Evolutionary conservation across 2,329 filamentous ascomycete genomes (phyloP).

Genomic region (Ophiostoma montium): DNA sequence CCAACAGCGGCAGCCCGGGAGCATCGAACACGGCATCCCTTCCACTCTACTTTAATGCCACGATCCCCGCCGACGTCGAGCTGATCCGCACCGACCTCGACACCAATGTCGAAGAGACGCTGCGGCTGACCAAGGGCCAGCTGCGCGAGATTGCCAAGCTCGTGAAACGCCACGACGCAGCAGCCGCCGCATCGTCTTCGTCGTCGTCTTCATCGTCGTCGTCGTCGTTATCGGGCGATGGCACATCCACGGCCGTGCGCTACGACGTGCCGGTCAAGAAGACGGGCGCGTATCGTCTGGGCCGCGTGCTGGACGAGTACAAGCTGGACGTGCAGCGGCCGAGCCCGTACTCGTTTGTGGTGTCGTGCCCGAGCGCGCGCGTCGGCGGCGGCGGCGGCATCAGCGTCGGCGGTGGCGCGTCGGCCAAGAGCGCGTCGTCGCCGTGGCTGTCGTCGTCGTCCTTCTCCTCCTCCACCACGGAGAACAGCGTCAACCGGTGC

Average conservation of each 20-base stretch:
- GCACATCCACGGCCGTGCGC: constrained; percentile 41
- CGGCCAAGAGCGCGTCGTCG: constrained; percentile 18
- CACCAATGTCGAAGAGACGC: constrained; percentile 63
- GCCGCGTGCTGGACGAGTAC: constrained; percentile 79
- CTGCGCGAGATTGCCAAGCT: constrained; percentile 61
- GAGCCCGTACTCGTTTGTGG: constrained; percentile 66
- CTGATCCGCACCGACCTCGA: constrained; percentile 71
- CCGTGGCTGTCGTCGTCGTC: constrained; percentile 33
- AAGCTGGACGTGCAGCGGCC: constrained; percentile 80
- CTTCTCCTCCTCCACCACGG: constrained; percentile 26
- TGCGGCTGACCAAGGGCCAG: constrained; percentile 61
- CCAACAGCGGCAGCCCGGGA: constrained; percentile 35
- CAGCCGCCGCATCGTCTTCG: too few species aligned
- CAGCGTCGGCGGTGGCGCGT: neutral
- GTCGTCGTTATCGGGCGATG: constrained; percentile 32
- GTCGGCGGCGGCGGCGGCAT: constrained; percentile 36
- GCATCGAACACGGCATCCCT: constrained; percentile 29
- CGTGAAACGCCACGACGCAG: constrained; percentile 33
- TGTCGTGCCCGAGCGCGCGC: constrained; percentile 67
- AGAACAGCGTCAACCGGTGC: constrained; percentile 44
- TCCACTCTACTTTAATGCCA: constrained; percentile 89
- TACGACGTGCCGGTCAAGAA: constrained; percentile 69
- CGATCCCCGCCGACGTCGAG: constrained; percentile 76
- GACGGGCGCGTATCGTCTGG: constrained; percentile 72
- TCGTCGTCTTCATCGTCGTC: too few species aligned